Evolutionary conservation across 2,329 filamentous ascomycete species (phyloP).

Genomic region (Colletotrichum zoysiae): DNA sequence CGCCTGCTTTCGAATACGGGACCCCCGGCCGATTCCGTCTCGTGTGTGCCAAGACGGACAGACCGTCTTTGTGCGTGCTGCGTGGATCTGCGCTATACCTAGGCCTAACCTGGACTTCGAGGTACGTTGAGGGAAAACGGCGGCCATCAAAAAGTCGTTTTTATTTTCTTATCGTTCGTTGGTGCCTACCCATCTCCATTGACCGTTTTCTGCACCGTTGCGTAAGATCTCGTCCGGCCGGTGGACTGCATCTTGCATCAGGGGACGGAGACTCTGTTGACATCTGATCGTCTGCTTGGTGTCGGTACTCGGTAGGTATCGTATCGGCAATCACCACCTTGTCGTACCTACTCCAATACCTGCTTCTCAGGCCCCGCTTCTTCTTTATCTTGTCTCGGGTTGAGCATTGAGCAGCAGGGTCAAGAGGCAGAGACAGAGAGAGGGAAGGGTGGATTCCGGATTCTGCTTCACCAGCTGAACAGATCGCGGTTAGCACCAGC

Average conservation of each 20-base stretch:
- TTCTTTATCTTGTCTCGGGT: neutral
- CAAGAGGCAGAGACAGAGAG: neutral
- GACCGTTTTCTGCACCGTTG: conserved; percentile 9
- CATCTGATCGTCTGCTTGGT: conserved; percentile 35
- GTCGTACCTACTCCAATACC: neutral
- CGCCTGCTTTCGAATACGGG: conserved; percentile 7
- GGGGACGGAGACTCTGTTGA: conserved; percentile 19
- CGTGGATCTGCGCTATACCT: conserved; percentile 37
- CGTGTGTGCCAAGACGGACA: conserved; percentile 29
- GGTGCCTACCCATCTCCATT: neutral
- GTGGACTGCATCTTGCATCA: conserved; percentile 20
- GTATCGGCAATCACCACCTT: conserved; percentile 24
- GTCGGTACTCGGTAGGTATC: no score
- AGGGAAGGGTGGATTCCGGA: neutral
- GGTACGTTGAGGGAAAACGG: conserved; percentile 10
- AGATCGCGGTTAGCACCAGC: neutral
- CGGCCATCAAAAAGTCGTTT: neutral
- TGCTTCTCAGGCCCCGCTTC: neutral
- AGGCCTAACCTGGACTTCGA: conserved; percentile 21
- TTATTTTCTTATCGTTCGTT: neutral
- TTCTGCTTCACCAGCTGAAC: neutral
- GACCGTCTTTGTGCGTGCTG: conserved; percentile 2
- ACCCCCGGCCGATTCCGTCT: neutral
- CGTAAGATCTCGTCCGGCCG: conserved; percentile 9
- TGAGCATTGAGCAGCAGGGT: neutral